phyloP scores from a whole-genome alignment of 2,329 filamentous ascomycete genomes.

The Aureobasidium sp. region DNA sequence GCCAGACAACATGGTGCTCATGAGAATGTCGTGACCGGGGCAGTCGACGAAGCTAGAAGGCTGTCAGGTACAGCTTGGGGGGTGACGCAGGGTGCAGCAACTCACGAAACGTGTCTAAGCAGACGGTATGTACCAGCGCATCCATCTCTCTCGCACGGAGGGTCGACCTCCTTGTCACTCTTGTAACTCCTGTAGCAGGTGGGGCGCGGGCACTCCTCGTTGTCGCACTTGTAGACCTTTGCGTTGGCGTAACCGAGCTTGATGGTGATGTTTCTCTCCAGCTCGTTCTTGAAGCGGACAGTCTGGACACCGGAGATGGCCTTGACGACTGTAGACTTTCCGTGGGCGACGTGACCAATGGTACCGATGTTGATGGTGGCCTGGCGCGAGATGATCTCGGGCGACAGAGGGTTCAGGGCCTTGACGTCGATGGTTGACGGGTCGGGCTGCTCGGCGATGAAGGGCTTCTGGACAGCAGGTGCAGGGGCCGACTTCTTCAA shows the following conservation, averaged over 20 bases:
- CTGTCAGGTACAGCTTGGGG: background rate
- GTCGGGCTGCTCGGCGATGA: conserved; percentile 83
- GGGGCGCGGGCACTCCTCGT: conserved; percentile 77
- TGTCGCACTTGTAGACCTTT: conserved; percentile 99
- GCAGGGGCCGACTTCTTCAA: conserved; percentile 67
- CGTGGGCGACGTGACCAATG: conserved; percentile 97
- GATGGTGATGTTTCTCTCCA: conserved; percentile 99
- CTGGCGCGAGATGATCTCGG: conserved; percentile 95
- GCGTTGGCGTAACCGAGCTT: conserved; percentile 99
- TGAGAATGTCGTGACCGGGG: conserved; percentile 99
- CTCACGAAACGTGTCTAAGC: conserved; percentile 85
- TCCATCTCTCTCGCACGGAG: conserved; percentile 87
- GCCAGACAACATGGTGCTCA: conserved; percentile 99
- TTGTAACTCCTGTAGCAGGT: conserved; percentile 96
- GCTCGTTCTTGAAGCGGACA: conserved; percentile 98
- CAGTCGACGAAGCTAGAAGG: conserved; percentile 75
- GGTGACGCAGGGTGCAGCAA: conserved; percentile 19
- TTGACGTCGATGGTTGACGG: conserved; percentile 79
- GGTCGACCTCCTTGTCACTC: conserved; percentile 98
- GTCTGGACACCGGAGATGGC: conserved; percentile 98
- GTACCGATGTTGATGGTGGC: conserved; percentile 84
- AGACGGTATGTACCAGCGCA: conserved; percentile 82
- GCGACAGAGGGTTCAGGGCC: conserved; percentile 72
- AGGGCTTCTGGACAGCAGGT: conserved; percentile 50
- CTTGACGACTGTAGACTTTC: conserved; percentile 97